Evolutionary conservation across 345 rosid species (phyloP).

Genomic region (Eutrema yunnanense): DNA sequence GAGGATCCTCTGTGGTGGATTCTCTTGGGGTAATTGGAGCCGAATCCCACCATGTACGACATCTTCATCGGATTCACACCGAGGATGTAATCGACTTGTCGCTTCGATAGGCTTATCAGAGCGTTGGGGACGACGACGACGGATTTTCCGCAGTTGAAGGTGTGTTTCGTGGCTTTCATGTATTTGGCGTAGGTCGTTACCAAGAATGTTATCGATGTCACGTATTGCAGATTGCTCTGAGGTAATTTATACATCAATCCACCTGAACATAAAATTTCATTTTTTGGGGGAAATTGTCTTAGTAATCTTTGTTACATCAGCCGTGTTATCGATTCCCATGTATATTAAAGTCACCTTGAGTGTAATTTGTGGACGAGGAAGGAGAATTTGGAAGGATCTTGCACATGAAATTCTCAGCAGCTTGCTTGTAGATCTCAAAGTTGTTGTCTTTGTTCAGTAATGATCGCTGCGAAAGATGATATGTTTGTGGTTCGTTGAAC

Average conservation of each 20-base stretch:
- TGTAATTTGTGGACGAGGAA: constrained; percentile 65
- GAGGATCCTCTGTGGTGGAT: constrained; percentile 79
- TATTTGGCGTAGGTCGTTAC: constrained; percentile 78
- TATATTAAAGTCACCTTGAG: constrained; percentile 44
- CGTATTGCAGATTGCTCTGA: constrained; percentile 78
- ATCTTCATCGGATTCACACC: constrained; percentile 68
- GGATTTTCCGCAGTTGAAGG: constrained; percentile 66
- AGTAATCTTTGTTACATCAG: not conserved
- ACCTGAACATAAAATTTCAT: constrained; percentile 28
- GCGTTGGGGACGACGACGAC: constrained; percentile 44
- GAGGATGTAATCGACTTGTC: constrained; percentile 76
- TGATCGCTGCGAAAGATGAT: constrained; percentile 36
- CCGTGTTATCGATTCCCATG: not conserved
- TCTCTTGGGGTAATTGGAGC: constrained; percentile 49
- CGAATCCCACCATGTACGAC: constrained; percentile 92
- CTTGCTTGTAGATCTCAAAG: constrained; percentile 52
- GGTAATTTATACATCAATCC: constrained; percentile 77
- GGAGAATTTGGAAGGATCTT: constrained; percentile 74
- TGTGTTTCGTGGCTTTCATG: constrained; percentile 47
- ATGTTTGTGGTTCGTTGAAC: constrained; percentile 35
- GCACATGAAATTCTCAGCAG: constrained; percentile 87
- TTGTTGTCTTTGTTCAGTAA: constrained; percentile 41
- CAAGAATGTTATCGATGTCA: constrained; percentile 67
- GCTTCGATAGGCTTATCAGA: constrained; percentile 52
- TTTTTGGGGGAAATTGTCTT: not conserved